Evolutionary conservation across 2,329 filamentous ascomycete genomes (phyloP).

Genomic region (Stemphylium vesicarium): DNA sequence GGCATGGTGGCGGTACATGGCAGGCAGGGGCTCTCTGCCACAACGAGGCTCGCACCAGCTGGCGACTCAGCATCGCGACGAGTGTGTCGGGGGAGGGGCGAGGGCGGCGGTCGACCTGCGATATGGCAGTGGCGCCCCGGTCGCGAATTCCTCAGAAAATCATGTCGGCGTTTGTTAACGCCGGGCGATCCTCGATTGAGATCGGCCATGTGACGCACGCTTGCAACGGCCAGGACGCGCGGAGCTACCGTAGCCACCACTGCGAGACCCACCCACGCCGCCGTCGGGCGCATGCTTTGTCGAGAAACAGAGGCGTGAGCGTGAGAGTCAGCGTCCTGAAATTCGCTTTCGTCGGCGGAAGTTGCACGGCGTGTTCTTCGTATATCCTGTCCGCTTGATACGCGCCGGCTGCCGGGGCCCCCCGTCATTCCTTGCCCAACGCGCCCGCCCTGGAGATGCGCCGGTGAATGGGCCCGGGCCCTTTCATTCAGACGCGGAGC

Average conservation of each 20-base stretch:
- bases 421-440: neutral
- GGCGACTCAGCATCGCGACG: slow-evolving; percentile 36
- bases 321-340: neutral
- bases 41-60: slow-evolving; percentile 27
- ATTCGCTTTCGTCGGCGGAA: neutral
- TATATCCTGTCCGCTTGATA: neutral
- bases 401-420: neutral
- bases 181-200: slow-evolving; percentile 4
- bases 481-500: neutral
- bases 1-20: slow-evolving; percentile 19
- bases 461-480: neutral
- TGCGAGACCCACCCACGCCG: neutral
- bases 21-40: slow-evolving; percentile 25
- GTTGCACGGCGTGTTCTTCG: neutral
- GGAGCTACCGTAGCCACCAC: neutral
- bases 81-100: neutral
- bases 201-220: slow-evolving; percentile 7
- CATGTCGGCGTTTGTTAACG: slow-evolving; percentile 14
- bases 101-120: slow-evolving; percentile 8
- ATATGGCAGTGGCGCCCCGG: slow-evolving; percentile 3
- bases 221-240: neutral
- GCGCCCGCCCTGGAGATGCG: too few species aligned
- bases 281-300: slow-evolving; percentile 1
- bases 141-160: slow-evolving; percentile 15
- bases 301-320: too few species aligned